Conservation (phyloP, 495 filamentous ascomycete species). For the Lophiostoma macrostomum region DNA sequence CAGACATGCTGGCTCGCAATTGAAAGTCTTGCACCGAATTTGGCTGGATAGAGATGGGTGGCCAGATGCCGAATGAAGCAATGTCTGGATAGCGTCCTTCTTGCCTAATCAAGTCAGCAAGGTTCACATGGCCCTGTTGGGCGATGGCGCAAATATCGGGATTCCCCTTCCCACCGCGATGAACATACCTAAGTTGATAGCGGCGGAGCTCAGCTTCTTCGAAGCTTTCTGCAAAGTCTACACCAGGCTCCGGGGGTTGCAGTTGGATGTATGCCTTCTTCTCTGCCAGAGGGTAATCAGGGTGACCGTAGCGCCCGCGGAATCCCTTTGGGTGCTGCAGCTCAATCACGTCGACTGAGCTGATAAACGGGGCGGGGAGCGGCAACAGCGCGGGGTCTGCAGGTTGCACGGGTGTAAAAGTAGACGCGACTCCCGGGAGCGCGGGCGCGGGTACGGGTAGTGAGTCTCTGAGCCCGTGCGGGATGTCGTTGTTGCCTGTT, state of each 20-base stretch:
- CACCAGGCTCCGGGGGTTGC: conserved; percentile 3
- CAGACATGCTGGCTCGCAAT: neutral
- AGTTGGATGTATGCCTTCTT: conserved; percentile 16
- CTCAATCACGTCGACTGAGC: conserved; percentile 1
- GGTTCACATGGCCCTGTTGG: too few species aligned
- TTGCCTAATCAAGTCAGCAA: conserved; percentile 1
- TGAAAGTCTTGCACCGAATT: conserved; percentile 20
- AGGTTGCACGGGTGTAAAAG: neutral
- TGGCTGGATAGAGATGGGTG: conserved; percentile 10
- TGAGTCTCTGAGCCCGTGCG: neutral
- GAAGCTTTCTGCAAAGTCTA: conserved; percentile 17
- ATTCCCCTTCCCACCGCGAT: too few species aligned
- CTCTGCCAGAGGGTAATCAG: conserved; percentile 16
- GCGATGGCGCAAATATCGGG: too few species aligned
- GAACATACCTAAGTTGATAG: conserved; percentile 8
- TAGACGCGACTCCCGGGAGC: neutral
- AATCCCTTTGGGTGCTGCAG: conserved; percentile 24
- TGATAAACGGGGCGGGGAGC: neutral
- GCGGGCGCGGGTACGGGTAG: neutral
- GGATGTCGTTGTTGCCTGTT: neutral
- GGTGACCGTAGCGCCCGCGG: conserved; percentile 24
- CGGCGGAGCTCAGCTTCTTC: conserved; percentile 21
- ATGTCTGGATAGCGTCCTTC: conserved; percentile 20
- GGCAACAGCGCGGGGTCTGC: neutral
- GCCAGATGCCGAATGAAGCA: conserved; percentile 15